Evolutionary conservation across 164 flowering plant genomes (phyloP), one percentile per base, ranked within the genome.

Genomic region (Berberis thunbergii): DNA sequence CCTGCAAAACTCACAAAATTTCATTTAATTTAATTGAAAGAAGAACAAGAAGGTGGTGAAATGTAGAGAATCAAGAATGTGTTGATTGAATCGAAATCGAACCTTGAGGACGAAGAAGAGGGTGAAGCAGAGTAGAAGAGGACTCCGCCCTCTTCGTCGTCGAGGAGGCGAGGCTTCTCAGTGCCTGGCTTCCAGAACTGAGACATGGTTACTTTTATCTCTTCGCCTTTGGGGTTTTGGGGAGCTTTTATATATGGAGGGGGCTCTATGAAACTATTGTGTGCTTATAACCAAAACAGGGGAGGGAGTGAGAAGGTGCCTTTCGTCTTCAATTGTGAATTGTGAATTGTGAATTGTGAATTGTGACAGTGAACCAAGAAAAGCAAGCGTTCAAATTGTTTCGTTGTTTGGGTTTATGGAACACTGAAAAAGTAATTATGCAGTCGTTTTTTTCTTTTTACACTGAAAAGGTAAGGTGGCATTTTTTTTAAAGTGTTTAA

Each of bases 131-230:
- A 64, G 66, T 68, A 73, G 83, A 85, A 83, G 65, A 92, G 73
- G 41, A 94, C 77, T 49, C 97, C 98, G 54, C 96, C 97, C 78
- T 91, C 98, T 64, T 87, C 97, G 61, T 94, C 98, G 50, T 94
- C 97, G 64, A 91, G 71, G 3, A 94, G 75, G 5, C 84, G 84
- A 50, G 98, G 98, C 70, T 71, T 83, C 82, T 88, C 92, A 7
- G 89, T 57, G 2, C 97, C 98, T 11, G 98, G 97, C 59, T 82
- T 94, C 98, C 97, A 91, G 70, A 91, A 91, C 71, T 78, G 78
- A 57, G 91, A 63, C 95, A 84, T 87, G 43, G 43, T 59, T 43
- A 2, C 45, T 38, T n/a, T 4, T n/a, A 7, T n/a, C 11, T 59
- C 40, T 12, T 13, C 1, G 26, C 10, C 1, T 54, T 13, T 54